Base-by-base conservation (phyloP, 257 asterid genomes). In the Solanum etuberosum region DNA sequence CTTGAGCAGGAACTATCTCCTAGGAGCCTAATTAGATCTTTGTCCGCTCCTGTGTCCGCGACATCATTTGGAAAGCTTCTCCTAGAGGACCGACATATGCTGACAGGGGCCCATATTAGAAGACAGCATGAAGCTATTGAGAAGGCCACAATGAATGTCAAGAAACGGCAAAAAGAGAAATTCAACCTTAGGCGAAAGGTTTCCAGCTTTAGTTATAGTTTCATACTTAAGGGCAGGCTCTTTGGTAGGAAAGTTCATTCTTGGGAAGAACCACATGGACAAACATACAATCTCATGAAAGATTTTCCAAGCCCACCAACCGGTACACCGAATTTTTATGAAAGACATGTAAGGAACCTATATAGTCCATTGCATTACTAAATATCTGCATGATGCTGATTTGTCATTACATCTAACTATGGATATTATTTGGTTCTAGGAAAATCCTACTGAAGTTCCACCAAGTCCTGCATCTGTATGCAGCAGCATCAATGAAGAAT, bases 391-490 rank as follows among this genome's bases (percentile, higher is more conserved):
- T 70, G 32, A 80, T 80, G 85, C 85, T 80, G 68, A 46, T 81
- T 46, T 29, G 10, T 18, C 43, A 29, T 46, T 29, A 78, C 63
- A 48, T 29, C 83, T 81, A 18, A 81, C 85, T 10, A 16, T 18
- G 29, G 9, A 46, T 81, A 15, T 67, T 12, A 85, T 73, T 29
- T 88, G 59, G 74, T 89, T 93, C 35, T 86, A 97, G 99, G 99
- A 96, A 89, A 92, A 97, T 84, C 92, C 91, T 70, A 96, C 99
- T 8, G 99, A 97, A 93, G 99, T 97, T 85, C 99, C 99, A 87
- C 99, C 99, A 68, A 97, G 99, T 92, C 99, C 99, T 34, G 99
- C 99, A 87, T 96, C 99, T 38, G 95, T 94, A 43, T 95, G 98
- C 91, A 97, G 99, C 89, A 95, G 94, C 83, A 72, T 91, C 90